Evolutionary conservation across 371 early-diverging fungal species (phyloP).

Genomic region (Thermomucor indicae-seudaticae): DNA sequence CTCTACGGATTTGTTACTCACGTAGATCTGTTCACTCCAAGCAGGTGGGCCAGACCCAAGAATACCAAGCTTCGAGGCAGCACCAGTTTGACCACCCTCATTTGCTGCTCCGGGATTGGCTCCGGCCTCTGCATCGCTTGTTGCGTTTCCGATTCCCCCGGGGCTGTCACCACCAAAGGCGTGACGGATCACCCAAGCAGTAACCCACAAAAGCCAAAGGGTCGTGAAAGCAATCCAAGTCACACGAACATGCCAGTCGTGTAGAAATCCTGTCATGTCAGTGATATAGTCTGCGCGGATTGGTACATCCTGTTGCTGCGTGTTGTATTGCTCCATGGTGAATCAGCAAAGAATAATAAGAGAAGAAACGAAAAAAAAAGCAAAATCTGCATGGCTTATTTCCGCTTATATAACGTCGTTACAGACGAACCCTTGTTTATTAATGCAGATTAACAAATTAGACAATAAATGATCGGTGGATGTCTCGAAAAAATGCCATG

Average conservation of each 20-base stretch:
- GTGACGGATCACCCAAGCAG: conserved; percentile 29
- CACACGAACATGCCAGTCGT: conserved; percentile 32
- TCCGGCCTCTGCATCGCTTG: not conserved
- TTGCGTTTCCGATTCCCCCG: not conserved
- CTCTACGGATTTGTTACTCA: not conserved
- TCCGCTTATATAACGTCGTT: not conserved
- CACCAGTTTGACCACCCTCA: conserved; percentile 2
- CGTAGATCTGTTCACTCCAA: conserved; percentile 21
- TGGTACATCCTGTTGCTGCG: not conserved
- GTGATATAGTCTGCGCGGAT: conserved; percentile 4
- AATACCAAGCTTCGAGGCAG: conserved; percentile 6
- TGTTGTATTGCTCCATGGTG: not conserved
- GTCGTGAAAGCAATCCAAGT: conserved; percentile 37
- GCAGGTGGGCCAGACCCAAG: conserved; percentile 12
- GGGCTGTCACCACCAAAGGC: conserved; percentile 28
- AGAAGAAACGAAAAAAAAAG: not conserved
- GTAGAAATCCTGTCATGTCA: conserved; percentile 11
- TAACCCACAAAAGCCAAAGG: conserved; percentile 33
- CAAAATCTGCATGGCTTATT: not conserved
- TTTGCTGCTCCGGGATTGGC: not conserved
- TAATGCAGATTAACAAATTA: no score
- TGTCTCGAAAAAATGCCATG: no score
- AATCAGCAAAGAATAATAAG: no score
- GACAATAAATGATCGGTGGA: no score
- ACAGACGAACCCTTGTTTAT: not conserved